phyloP scores from a whole-genome alignment of 352 stramenopile genomes.

The Phytophthora palmivora region DNA sequence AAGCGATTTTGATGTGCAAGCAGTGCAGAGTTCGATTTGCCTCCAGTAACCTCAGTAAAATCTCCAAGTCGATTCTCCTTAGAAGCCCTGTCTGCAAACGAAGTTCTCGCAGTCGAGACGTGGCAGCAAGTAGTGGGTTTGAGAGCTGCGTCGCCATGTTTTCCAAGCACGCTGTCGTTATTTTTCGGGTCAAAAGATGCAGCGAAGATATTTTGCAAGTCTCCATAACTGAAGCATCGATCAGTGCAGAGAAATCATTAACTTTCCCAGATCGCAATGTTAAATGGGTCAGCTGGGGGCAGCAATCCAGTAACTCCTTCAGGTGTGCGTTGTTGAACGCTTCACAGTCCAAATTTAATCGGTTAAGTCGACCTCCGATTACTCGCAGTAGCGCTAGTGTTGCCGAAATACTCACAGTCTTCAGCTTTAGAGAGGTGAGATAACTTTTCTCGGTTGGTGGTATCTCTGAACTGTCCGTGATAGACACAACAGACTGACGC shows the following conservation, averaged over 20 bases:
- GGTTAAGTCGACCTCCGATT: slow-evolving; percentile 17
- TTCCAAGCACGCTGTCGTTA: slow-evolving; percentile 20
- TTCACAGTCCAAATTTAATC: slow-evolving; percentile 25
- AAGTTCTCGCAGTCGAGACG: slow-evolving; percentile 19
- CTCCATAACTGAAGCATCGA: slow-evolving; percentile 16
- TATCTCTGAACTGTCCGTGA: neutral
- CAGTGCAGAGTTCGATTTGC: slow-evolving; percentile 28
- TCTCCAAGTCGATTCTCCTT: slow-evolving; percentile 12
- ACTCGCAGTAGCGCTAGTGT: slow-evolving; percentile 19
- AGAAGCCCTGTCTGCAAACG: slow-evolving; percentile 21
- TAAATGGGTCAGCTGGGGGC: slow-evolving; percentile 23
- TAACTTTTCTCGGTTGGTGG: neutral
- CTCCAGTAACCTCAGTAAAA: slow-evolving; percentile 18
- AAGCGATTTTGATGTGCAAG: slow-evolving; percentile 31
- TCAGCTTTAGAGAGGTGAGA: slow-evolving; percentile 22
- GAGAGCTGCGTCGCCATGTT: slow-evolving; percentile 17
- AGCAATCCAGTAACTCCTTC: slow-evolving; percentile 18
- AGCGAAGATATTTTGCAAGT: slow-evolving; percentile 19
- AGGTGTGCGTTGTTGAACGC: slow-evolving; percentile 23
- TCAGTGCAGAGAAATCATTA: slow-evolving; percentile 25
- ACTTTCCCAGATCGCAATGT: slow-evolving; percentile 14
- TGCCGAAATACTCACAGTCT: slow-evolving; percentile 18
- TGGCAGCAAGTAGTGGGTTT: neutral
- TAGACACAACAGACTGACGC: slow-evolving; percentile 13
- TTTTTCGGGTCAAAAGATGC: slow-evolving; percentile 18